Percentiles rank a stretch among this genome's conserved stretches.
Conservation (phyloP, 148 eudicot species). For the Pouteria glomerata region DNA sequence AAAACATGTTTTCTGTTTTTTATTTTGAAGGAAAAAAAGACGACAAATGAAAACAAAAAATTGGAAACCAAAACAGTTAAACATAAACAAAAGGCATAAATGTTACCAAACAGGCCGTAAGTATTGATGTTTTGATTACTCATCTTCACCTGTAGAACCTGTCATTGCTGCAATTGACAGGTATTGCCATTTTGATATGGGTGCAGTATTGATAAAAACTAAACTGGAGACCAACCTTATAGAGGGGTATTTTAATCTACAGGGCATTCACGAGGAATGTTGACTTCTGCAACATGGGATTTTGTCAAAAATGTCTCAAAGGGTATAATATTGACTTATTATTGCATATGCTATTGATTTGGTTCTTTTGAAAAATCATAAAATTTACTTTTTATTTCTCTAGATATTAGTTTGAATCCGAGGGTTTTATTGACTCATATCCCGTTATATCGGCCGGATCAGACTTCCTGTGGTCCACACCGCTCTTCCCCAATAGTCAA, state of each 20-base stretch:
- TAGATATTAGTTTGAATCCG: slow-evolving; percentile 45
- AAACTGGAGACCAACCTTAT: too few relatives aligned
- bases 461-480: slow-evolving; percentile 77
- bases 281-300: slow-evolving; percentile 57
- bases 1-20: too few relatives aligned
- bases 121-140: too few relatives aligned
- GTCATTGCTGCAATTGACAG: neutral
- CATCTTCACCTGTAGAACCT: too few relatives aligned
- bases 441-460: slow-evolving; percentile 81
- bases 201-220: neutral
- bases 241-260: slow-evolving; percentile 11
- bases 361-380: neutral
- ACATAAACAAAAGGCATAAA: too few relatives aligned
- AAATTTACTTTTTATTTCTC: slow-evolving; percentile 10
- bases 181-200: neutral
- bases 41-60: too few relatives aligned
- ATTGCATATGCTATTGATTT: neutral
- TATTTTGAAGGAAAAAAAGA: too few relatives aligned
- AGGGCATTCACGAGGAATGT: slow-evolving; percentile 44
- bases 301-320: slow-evolving; percentile 51
- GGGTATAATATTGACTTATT: slow-evolving; percentile 35
- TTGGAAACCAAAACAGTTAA: too few relatives aligned
- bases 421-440: slow-evolving; percentile 85
- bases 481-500: slow-evolving; percentile 76
- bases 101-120: too few relatives aligned